These are phyloP conservation scores for Aspergillus pseudotamarii DNA, from an alignment of 2,329 filamentous ascomycete genomes.

Conservation along the genomic window DNA sequence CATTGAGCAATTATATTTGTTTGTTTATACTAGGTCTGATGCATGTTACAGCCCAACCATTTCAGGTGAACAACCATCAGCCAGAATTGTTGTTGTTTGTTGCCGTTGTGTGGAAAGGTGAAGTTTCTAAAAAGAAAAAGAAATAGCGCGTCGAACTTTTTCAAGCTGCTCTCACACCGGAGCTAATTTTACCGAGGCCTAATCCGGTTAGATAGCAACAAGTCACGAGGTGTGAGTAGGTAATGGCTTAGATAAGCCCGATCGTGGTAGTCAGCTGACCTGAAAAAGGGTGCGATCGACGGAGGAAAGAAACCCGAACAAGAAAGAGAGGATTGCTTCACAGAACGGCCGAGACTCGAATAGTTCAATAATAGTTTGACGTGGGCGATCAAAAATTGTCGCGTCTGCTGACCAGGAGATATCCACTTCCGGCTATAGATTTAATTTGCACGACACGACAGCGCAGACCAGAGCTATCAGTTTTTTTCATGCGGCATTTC, in stretches of 20 bases:
- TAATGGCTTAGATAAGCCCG: not conserved
- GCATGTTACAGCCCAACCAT: conserved; percentile 5
- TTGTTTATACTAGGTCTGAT: not conserved
- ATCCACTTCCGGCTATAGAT: conserved; percentile 16
- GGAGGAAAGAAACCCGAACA: conserved; percentile 13
- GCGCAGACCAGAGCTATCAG: not conserved
- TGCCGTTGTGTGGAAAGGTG: conserved; percentile 22
- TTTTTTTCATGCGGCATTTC: conserved; percentile 9
- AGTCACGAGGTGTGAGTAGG: not conserved
- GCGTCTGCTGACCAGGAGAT: conserved; percentile 25
- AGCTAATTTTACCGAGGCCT: conserved; percentile 32
- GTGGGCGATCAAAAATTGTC: conserved; percentile 19
- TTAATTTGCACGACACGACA: not conserved
- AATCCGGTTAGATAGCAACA: not conserved
- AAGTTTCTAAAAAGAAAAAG: conserved; percentile 23
- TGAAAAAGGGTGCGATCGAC: conserved; percentile 2
- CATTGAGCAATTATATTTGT: not conserved
- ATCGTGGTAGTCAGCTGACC: not conserved
- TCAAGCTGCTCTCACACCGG: conserved; percentile 32
- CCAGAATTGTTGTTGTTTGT: conserved; percentile 13
- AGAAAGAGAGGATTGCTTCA: not conserved
- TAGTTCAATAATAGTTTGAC: conserved; percentile 9
- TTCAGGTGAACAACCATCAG: conserved; percentile 7
- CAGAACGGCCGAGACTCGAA: conserved; percentile 5
- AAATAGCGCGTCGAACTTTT: conserved; percentile 31